Evolutionary conservation across 192 early-diverging fungal species (phyloP).

Genomic region (Pilaira anomala): DNA sequence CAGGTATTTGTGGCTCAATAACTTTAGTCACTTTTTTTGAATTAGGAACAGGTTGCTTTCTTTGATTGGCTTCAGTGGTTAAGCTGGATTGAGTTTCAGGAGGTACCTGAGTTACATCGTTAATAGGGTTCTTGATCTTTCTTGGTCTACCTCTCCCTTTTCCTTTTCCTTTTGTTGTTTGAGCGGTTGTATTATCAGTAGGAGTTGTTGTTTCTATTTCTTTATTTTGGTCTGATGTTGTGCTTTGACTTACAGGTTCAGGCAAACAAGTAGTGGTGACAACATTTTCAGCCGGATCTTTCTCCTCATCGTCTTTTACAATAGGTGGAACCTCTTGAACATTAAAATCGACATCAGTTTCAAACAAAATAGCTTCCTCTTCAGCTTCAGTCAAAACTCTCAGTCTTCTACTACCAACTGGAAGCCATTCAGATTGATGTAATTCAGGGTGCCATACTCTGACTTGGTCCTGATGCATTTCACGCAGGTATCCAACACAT

Average conservation of each 20-base stretch:
- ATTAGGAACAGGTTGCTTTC: background rate
- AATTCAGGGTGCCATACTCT: constrained; percentile 47
- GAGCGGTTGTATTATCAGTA: background rate
- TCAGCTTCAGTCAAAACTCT: constrained; percentile 34
- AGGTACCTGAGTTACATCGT: background rate
- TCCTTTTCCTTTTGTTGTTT: background rate
- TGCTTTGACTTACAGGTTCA: background rate
- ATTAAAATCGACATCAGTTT: background rate
- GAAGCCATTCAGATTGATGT: constrained; percentile 49
- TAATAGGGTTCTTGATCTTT: background rate
- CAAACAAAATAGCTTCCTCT: constrained; percentile 17
- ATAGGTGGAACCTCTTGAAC: background rate
- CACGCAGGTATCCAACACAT: constrained; percentile 37
- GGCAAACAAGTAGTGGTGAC: background rate
- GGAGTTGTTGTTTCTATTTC: background rate
- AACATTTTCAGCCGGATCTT: background rate
- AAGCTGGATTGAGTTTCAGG: background rate
- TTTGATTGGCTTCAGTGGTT: background rate
- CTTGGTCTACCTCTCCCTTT: constrained; percentile 15
- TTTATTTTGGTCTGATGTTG: too few species aligned
- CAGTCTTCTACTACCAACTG: constrained; percentile 45
- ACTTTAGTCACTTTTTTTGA: background rate
- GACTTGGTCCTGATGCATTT: constrained; percentile 42
- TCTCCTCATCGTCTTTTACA: background rate
- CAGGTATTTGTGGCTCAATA: too few species aligned